Evolutionary conservation across 441 rosid species (phyloP).

Genomic region (Melastoma candidum): DNA sequence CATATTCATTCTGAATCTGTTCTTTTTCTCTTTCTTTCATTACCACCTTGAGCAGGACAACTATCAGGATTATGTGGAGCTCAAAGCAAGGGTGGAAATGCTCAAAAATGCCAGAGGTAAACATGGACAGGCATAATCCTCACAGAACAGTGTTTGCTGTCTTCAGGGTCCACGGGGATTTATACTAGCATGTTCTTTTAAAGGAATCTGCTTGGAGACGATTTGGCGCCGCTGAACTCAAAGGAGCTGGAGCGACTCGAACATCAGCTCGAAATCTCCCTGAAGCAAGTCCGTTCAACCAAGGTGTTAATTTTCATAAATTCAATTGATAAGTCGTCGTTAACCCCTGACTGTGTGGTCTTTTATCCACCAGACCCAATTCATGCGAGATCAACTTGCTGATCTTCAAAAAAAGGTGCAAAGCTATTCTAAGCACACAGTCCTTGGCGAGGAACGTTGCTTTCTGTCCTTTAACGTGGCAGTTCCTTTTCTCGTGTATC

Average conservation of each 20-base stretch:
- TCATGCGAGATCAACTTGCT: constrained; percentile 34
- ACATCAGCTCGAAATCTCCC: constrained; percentile 39
- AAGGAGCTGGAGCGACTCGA: constrained; percentile 49
- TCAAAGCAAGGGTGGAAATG: constrained; percentile 40
- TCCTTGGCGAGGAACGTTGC: too few relatives aligned
- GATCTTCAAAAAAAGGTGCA: constrained; percentile 47
- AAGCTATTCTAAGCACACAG: too few relatives aligned
- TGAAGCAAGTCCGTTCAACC: constrained; percentile 40
- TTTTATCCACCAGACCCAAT: constrained; percentile 23
- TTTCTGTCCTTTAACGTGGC: too few relatives aligned
- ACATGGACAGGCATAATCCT: too few relatives aligned
- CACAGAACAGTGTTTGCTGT: too few relatives aligned
- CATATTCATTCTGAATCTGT: constrained; percentile 1
- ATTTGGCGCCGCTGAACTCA: constrained; percentile 29
- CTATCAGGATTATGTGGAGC: constrained; percentile 45
- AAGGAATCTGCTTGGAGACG: constrained; percentile 55
- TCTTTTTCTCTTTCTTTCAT: constrained; percentile 1
- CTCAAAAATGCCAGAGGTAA: constrained; percentile 54
- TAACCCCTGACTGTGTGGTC: neutral
- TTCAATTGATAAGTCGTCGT: too few relatives aligned
- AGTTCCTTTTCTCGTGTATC: constrained; percentile 5
- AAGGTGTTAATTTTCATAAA: constrained; percentile 24
- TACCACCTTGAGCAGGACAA: constrained; percentile 24
- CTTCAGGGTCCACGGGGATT: too few relatives aligned
- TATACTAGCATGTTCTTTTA: constrained; percentile 1